Conservation (phyloP, 306 rosid genomes). For the Sphenostylis stenocarpa region DNA sequence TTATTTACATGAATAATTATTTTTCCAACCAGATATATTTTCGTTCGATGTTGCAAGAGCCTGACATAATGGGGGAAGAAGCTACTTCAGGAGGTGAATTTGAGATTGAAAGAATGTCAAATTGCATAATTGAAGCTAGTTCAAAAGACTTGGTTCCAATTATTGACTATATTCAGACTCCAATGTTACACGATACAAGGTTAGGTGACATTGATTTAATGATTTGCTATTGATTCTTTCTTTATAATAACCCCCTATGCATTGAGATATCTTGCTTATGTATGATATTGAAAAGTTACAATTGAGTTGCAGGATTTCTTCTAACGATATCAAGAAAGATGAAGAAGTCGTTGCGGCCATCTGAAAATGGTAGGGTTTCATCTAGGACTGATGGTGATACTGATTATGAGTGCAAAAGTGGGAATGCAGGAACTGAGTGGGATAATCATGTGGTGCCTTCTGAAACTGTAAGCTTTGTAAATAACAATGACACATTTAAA, state of each 20-base stretch:
- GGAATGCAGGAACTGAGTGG: slow-evolving; percentile 49
- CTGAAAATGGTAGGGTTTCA: slow-evolving; percentile 59
- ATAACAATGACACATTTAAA: slow-evolving; percentile 60
- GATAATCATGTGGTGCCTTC: slow-evolving; percentile 42
- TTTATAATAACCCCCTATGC: too few relatives aligned
- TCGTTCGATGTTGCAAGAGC: slow-evolving; percentile 60
- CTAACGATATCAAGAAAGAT: slow-evolving; percentile 44
- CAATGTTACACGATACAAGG: slow-evolving; percentile 65
- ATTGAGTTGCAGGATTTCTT: slow-evolving; percentile 48
- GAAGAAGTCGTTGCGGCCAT: slow-evolving; percentile 40
- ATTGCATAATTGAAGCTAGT: slow-evolving; percentile 71
- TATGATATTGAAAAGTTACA: background rate
- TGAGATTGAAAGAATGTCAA: slow-evolving; percentile 78
- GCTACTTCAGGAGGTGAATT: slow-evolving; percentile 62
- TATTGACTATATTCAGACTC: slow-evolving; percentile 59
- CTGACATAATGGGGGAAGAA: slow-evolving; percentile 48
- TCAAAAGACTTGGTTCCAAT: slow-evolving; percentile 78
- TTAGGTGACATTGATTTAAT: too few relatives aligned
- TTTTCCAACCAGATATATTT: slow-evolving; percentile 70
- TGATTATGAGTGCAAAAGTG: slow-evolving; percentile 40
- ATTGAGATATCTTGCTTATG: background rate
- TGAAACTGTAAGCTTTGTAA: slow-evolving; percentile 55
- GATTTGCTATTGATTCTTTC: too few relatives aligned
- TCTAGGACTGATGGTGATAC: slow-evolving; percentile 35
- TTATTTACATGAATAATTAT: slow-evolving; percentile 20